Base-by-base conservation (phyloP, 331 rosid genomes). In the Erythrophleum ivorense region DNA sequence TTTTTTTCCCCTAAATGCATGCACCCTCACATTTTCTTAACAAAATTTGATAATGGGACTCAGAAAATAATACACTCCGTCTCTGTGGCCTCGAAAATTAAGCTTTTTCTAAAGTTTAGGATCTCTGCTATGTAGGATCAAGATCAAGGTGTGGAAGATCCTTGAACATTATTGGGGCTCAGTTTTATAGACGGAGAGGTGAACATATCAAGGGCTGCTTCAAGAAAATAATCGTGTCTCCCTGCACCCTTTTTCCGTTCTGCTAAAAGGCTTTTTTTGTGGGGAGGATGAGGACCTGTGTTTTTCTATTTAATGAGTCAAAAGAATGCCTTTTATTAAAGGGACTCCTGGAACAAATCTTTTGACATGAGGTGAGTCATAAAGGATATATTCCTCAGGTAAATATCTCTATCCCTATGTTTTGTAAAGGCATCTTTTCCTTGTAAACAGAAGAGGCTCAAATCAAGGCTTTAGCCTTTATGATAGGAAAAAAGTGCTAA, bases 321-420 rank as follows among this genome's bases (percentile, higher is more conserved):
- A 68, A 75, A 46, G 6, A 46, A 55, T 73, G 64, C 34, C 63
- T 41, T 57, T 41, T 78, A 49, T 67, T 48, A 74, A 66, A 81
- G 52, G 81, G 52, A 12, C 60, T 68, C 21, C 49, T 71, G 55
- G 53, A 57, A 55, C 59, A 49, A 58, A 52, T 83, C 81, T 66
- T 86, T 80, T 83, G 65, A 80, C 65, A 45, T 21, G 83, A 86
- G 36, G 54, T 46, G 78, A 75, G 89, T 83, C 81, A 80, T 80
- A 77, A 86, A 86, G 58, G 54, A 5, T 62, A 54, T 58, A 79
- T 80, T 82, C 80, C 76, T 75, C 57, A 45, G 19, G 73, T 62
- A 77, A 64, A 72, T 49, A 54, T 68, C 48, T 68, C 72, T 67
- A 66, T 15, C 14, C 18, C 62, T 64, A 33, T 34, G 71, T 73